phyloP scores from a whole-genome alignment of 805 yeast species.

The Ogataea ramenticola region DNA sequence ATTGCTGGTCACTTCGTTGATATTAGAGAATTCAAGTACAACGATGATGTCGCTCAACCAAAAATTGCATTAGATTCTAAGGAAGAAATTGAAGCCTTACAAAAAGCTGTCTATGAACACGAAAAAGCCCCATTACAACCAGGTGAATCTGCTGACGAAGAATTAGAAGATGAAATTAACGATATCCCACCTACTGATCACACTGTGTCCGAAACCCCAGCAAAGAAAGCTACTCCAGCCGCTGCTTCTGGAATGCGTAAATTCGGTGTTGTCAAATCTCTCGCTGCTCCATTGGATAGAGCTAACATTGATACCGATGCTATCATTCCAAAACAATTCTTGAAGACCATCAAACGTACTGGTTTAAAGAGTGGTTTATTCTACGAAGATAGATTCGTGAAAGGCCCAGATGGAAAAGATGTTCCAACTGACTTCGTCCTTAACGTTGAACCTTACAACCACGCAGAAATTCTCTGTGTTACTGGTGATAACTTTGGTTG shows the following conservation, averaged over 20 bases:
- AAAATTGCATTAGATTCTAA: conserved; percentile 39
- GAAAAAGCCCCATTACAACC: conserved; percentile 54
- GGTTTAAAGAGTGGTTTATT: conserved; percentile 85
- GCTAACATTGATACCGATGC: conserved; percentile 98
- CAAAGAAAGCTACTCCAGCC: conserved; percentile 16
- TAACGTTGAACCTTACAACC: conserved; percentile 76
- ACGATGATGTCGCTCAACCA: conserved; percentile 50
- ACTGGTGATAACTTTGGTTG: conserved; percentile 98
- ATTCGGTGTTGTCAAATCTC: conserved; percentile 69
- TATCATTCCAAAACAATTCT: conserved; percentile 95
- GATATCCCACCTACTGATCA: conserved; percentile 56
- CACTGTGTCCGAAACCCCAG: conserved; percentile 29
- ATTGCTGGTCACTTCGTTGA: conserved; percentile 86
- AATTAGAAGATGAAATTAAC: conserved; percentile 43
- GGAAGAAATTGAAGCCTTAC: conserved; percentile 49
- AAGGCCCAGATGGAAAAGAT: conserved; percentile 63
- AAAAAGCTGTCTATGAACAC: conserved; percentile 65
- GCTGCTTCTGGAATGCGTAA: conserved; percentile 59
- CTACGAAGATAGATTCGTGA: conserved; percentile 79
- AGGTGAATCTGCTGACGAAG: conserved; percentile 42
- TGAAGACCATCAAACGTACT: conserved; percentile 96
- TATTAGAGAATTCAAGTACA: conserved; percentile 72
- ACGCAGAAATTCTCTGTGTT: conserved; percentile 78
- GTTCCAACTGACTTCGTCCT: conserved; percentile 84
- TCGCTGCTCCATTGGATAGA: conserved; percentile 90